Conservation (phyloP, 306 rosid species). For the Cucurbita ficifolia region DNA sequence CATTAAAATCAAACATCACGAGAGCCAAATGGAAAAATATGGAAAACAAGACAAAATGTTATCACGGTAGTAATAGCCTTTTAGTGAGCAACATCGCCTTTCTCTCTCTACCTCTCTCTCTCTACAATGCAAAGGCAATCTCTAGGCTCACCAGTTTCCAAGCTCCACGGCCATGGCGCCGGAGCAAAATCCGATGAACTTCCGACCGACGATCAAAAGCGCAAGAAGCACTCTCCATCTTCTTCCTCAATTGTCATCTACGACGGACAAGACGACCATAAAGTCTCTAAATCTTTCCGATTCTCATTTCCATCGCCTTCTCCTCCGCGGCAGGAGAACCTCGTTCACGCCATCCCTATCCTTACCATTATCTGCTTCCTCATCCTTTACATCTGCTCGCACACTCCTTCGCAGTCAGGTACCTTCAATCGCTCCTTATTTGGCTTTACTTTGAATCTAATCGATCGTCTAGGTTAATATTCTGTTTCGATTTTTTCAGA, state of each 20-base stretch:
- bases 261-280: slow-evolving; percentile 15
- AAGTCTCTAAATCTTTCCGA: slow-evolving; percentile 47
- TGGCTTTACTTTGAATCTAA: neutral
- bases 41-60: neutral
- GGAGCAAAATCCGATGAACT: slow-evolving; percentile 22
- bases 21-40: neutral
- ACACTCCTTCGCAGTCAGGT: slow-evolving; percentile 84
- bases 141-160: slow-evolving; percentile 64
- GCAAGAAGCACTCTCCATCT: slow-evolving; percentile 16
- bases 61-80: neutral
- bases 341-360: slow-evolving; percentile 75
- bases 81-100: neutral
- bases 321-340: slow-evolving; percentile 33
- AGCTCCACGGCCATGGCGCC: slow-evolving; percentile 52
- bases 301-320: slow-evolving; percentile 39
- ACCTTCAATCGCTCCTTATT: neutral
- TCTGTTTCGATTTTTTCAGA: slow-evolving; percentile 21
- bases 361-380: slow-evolving; percentile 80
- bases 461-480: neutral
- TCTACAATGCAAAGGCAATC: slow-evolving; percentile 85
- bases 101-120: slow-evolving; percentile 8
- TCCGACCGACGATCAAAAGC: slow-evolving; percentile 18
- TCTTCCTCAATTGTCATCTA: slow-evolving; percentile 1
- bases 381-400: slow-evolving; percentile 80
- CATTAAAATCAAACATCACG: neutral